Evolutionary conservation across 2,329 filamentous ascomycete species (phyloP), one percentile per base, ranked within the genome.

Genomic region (Simplicillium aogashimaense): DNA sequence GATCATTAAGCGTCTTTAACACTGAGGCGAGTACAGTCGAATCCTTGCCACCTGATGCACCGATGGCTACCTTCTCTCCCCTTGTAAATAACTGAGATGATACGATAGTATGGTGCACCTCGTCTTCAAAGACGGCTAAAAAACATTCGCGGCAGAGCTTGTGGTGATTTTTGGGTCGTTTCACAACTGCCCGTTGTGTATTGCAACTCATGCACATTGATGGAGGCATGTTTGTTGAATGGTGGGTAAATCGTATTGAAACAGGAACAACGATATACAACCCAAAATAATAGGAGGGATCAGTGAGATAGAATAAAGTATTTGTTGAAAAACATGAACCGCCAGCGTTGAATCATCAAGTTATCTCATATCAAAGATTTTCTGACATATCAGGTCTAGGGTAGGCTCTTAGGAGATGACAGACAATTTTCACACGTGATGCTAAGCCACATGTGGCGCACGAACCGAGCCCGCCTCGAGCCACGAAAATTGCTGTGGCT

Each of bases 41-140:
- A 61, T 98, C 92, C 64, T 98, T 98, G 51, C 92, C 92, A 41
- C 92, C 92, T 1, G 89, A 95, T 37, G 94, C 92, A 34, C 92
- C 94, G 53, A 98, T 95, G 7, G 92, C 94, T 31, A 98, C 76
- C 45, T 76, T 78, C 59, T 98, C 92, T 43, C 90, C 90, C 2
- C 74, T 79, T 35, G 70, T 69, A 62, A 98, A 98, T 13, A 98
- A 75, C n/a, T 72, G 66, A 14, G 84, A 86, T 2, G 82, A 78
- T 18, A 74, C 80, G 53, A 98, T 94, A 4, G 92, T 97, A 55
- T 94, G 83, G 58, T 97, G 89, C 36, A 95, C 80, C 67, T 98
- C 92, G 46, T 84, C 78, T 61, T 98, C 92, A 56, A 98, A 98
- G 35, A 92, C 74, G 10, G 67, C 54, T 40, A 95, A 77, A 62